A percentile compares a stretch with the other conserved stretches of the same genome.
Evolutionary conservation across 805 yeast genomes (phyloP).

Genomic region (Pichia manshurica): DNA sequence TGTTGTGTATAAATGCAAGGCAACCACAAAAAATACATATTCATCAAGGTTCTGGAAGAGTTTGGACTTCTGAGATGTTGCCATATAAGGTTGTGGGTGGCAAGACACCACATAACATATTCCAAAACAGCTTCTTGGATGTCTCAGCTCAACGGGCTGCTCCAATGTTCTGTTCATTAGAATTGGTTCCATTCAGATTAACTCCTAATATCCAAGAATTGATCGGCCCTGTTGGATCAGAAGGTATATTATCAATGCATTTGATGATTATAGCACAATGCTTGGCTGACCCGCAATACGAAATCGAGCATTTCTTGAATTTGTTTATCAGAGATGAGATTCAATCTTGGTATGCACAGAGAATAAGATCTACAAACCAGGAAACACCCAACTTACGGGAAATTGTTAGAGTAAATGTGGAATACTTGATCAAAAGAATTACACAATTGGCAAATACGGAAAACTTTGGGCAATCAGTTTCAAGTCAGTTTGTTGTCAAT

Average conservation of each 20-base stretch:
- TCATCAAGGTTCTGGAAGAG: conserved; percentile 75
- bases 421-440: conserved; percentile 72
- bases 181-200: conserved; percentile 90
- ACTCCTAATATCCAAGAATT: conserved; percentile 93
- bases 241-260: conserved; percentile 84
- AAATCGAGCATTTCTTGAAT: conserved; percentile 85
- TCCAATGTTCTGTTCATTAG: conserved; percentile 87
- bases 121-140: conserved; percentile 41
- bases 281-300: conserved; percentile 85
- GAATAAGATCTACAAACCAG: conserved; percentile 80
- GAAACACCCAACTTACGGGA: conserved; percentile 73
- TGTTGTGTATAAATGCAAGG: conserved; percentile 89
- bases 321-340: conserved; percentile 94
- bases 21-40: conserved; percentile 91
- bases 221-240: conserved; percentile 90
- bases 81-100: conserved; percentile 73
- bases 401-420: conserved; percentile 84
- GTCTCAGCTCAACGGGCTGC: conserved; percentile 49
- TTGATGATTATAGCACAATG: conserved; percentile 83
- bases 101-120: conserved; percentile 35
- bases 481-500: conserved; percentile 86
- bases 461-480: conserved; percentile 57
- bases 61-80: conserved; percentile 92
- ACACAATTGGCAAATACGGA: conserved; percentile 57
- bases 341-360: conserved; percentile 87